Percentiles rank a stretch among this genome's conserved stretches.
Evolutionary conservation across 192 early-diverging fungal genomes (phyloP).

Genomic region (Backusella tarrabulga): DNA sequence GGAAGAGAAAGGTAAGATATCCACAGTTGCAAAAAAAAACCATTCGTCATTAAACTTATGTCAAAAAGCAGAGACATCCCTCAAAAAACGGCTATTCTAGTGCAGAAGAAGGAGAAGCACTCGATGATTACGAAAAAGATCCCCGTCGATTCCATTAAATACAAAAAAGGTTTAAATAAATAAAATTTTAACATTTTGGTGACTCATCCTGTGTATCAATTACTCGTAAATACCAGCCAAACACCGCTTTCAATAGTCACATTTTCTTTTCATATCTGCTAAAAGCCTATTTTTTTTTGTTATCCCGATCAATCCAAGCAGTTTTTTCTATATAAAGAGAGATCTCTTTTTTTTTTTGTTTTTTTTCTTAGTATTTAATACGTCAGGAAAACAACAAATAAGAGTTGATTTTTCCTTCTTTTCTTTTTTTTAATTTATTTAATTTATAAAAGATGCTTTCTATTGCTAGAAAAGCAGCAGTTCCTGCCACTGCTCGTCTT

Average conservation of each 20-base stretch:
- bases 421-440: background rate
- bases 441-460: constrained; percentile 12
- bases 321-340: background rate
- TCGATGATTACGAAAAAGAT: constrained; percentile 37
- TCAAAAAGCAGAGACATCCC: background rate
- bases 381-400: background rate
- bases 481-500: constrained; percentile 1
- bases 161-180: background rate
- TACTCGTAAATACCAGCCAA: too few species aligned
- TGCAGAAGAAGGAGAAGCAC: constrained; percentile 35
- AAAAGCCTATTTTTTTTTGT: background rate
- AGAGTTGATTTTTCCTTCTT: background rate
- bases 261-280: background rate
- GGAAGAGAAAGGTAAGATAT: constrained; percentile 28
- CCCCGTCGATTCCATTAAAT: constrained; percentile 14
- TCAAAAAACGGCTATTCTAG: constrained; percentile 15
- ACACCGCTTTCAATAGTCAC: background rate
- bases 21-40: background rate
- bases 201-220: constrained; percentile 4
- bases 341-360: background rate
- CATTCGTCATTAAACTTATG: background rate
- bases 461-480: constrained; percentile 11
- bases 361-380: background rate
- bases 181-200: background rate
- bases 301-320: background rate